Conservation (phyloP, 2,329 filamentous ascomycete species). For the Cercospora citrullina region DNA sequence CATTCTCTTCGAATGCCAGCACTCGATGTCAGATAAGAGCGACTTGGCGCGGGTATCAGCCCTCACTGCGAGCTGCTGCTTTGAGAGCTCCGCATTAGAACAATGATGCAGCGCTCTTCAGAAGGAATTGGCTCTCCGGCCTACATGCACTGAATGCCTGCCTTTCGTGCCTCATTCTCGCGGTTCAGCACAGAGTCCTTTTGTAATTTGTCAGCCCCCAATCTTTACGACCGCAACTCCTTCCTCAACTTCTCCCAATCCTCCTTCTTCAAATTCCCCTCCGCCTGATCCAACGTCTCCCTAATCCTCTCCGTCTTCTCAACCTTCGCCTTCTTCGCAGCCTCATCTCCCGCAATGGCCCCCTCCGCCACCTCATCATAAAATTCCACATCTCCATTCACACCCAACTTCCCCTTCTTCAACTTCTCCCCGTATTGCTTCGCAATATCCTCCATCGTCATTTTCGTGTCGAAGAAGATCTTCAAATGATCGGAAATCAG, state of each 20-base stretch:
- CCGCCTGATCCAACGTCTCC: neutral
- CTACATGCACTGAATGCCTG: no score
- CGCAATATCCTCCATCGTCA: conserved; percentile 77
- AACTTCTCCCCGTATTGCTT: conserved; percentile 71
- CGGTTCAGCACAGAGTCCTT: no score
- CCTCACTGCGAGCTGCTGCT: neutral
- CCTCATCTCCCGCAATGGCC: conserved; percentile 13
- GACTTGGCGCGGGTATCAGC: neutral
- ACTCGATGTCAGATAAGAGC: neutral
- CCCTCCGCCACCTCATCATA: conserved; percentile 67
- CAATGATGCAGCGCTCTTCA: neutral
- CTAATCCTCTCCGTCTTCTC: conserved; percentile 4
- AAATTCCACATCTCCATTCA: conserved; percentile 87
- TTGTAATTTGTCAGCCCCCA: no score
- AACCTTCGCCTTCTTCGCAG: neutral
- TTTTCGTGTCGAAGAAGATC: conserved; percentile 70
- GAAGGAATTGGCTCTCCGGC: neutral
- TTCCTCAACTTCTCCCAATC: neutral
- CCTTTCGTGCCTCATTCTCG: no score
- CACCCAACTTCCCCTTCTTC: conserved; percentile 68
- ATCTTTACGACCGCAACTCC: neutral
- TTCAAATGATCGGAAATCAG: conserved; percentile 87
- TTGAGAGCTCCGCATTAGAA: neutral
- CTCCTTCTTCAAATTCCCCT: conserved; percentile 1
- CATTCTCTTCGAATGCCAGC: neutral